Evolutionary conservation across 1,284 basidiomycete genomes (phyloP), one percentile per base, ranked within the genome.

Genomic region (Vanrija humicola): DNA sequence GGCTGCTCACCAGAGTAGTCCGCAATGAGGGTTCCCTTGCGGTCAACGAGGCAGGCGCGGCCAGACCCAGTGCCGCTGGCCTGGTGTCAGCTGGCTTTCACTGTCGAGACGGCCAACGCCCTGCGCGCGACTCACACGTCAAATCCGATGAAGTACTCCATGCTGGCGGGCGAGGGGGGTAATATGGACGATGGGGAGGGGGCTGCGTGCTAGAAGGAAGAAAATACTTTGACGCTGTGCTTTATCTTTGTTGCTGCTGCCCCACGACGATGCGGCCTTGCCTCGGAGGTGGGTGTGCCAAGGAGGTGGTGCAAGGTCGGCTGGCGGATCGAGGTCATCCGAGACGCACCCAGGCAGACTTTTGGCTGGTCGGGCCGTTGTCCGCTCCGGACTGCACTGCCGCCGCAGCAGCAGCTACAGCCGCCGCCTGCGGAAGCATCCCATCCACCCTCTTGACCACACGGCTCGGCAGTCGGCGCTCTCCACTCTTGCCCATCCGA

Each of bases 1-100:
- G 19, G 18, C 38, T n/a, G 65, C 67, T 44, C 48, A 73, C 69
- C 63, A 26, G 72, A 69, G 49, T 73, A 69, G 48, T 76, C 75
- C 16, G 90, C 88, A 52, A 89, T 78, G 59, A 95, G 83, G 46
- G 82, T 83, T 50, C 95, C 95, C 43, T 83, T 80, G n/a, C 77
- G 68, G 60, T 85, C 83, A 60, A 96, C 85, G 43, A 98, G 83
- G 29, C 85, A 87, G 0, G 92, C 92, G 58, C 96, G 85, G 3
- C 88, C 93, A 16, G 93, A 97, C 55, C 95, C 94, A 1, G 95
- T 97, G 38, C 95, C 95, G 46, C 80, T 81, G 65, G 23, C 49
- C 15, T 28, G 10, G n/a, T 4, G 54, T 65, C 50, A 64, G 61
- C 50, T 23, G 14, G n/a, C 3, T 34, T 5, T 16, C n/a, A 4